Base-by-base conservation (phyloP, 352 stramenopile genomes). In the Globisporangium iwayamae region DNA sequence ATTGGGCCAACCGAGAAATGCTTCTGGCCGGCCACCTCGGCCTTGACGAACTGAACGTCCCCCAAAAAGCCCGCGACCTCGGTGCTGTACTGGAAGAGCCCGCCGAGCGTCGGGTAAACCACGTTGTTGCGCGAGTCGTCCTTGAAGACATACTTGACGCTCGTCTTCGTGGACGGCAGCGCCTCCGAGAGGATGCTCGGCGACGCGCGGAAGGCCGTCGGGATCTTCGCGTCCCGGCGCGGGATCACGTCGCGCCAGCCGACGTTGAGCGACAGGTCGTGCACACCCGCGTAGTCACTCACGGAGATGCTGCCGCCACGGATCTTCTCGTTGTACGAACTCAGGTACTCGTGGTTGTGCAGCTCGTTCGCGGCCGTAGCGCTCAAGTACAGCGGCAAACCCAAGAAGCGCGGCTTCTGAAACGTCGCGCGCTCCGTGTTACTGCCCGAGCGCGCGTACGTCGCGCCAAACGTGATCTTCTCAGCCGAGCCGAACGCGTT, bases 131-230 rank as follows among this genome's bases (percentile, higher is more conserved):
- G 90, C 43, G 78, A 81, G 65, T 98, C 91, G 55, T 96, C 85
- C 52, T 88, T 96, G 68, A 96, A 98, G n/a, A 91, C 83, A 65
- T 98, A 97, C 69, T 96, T 95, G 52, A 98, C 54, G 75, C 89
- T 97, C 43, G 88, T 96, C 75, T 97, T 98, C 20, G 91, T 90
- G 22, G 89, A 97, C 34, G 91, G 91, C 62, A 92, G 82, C 2
- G 90, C 85, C 65, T 97, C 88, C n/a, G 85, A 78, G 55, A 98
- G 71, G 65, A 98, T 95, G 73, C 85, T 94, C 22, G 87, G 87
- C 10, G 90, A 97, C 46, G 91, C 89, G 45, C 86, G 84, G 71
- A 96, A 97, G 36, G 89, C 90, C 32, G 87, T 96, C 11, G 87
- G 82, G 60, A 96, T 91, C 67, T 93, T 91, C 22, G 75, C 68